Percentiles rank a stretch among this genome's conserved stretches.
These are phyloP conservation scores for Neonectria sp. DNA, from an alignment of 2,329 filamentous ascomycete genomes.

Conservation along the genomic window DNA sequence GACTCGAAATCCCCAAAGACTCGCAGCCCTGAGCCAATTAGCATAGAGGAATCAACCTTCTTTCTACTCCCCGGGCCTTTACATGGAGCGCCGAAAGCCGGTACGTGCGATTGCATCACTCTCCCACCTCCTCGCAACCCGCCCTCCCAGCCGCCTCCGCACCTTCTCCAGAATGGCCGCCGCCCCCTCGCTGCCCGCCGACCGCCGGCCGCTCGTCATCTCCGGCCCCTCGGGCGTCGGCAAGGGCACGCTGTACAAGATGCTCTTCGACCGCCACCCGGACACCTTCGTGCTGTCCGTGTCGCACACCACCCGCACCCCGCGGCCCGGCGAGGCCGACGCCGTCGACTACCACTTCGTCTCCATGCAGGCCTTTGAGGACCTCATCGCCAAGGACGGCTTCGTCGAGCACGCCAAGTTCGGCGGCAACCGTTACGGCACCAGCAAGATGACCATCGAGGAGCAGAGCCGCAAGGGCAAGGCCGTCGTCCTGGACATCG, in stretches of 20 bases:
- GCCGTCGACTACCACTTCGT: conserved; percentile 88
- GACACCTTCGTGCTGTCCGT: conserved; percentile 70
- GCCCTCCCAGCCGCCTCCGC: background rate
- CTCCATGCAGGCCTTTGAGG: conserved; percentile 75
- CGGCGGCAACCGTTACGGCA: conserved; percentile 89
- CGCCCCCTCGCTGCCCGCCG: conserved; percentile 52
- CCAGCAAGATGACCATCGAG: conserved; percentile 83
- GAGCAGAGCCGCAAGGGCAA: conserved; percentile 79
- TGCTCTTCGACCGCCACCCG: conserved; percentile 73
- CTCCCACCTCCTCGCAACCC: conserved; percentile 6
- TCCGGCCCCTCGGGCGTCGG: conserved; percentile 85
- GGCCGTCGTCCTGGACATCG: conserved; percentile 91
- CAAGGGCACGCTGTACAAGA: conserved; percentile 84
- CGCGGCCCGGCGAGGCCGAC: conserved; percentile 82
- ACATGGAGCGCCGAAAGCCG: background rate
- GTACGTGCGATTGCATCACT: background rate
- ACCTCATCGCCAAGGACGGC: conserved; percentile 74
- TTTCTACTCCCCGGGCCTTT: background rate
- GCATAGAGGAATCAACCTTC: no score
- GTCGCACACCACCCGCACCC: conserved; percentile 84
- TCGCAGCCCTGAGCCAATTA: no score
- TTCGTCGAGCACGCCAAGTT: conserved; percentile 93
- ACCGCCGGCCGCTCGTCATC: conserved; percentile 79
- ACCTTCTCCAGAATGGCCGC: conserved; percentile 37
- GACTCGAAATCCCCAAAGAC: no score